Evolutionary conservation across 306 rosid genomes (phyloP), one percentile per base, ranked within the genome.

Genomic region (Cicer chorassanicum): DNA sequence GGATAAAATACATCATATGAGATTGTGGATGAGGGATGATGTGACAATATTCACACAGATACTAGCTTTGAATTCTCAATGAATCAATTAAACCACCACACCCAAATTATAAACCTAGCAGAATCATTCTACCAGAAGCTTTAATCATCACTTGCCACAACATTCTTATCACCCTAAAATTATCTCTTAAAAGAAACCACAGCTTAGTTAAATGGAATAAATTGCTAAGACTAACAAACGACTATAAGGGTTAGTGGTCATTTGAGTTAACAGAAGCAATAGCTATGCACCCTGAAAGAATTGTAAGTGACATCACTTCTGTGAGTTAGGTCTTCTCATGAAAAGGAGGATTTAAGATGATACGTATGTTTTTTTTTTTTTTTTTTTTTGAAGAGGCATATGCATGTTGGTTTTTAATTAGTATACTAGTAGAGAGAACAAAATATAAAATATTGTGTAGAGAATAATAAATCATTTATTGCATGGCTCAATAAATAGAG

Each of bases 81-180:
- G 44, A 57, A 38, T 39, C 36, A 57, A 13, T 38, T 21, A 13
- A 75, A 14, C 63, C 71, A 75, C 44, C 44, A 8, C 34, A 39
- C 65, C 64, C 18, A 38, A 63, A 64, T 50, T 24, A 51, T 65
- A 16, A 64, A 64, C 18, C 44, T 51, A 55, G 12, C 42, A 40
- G 38, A 70, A 40, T 53, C 16, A 39, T 54, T 13, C 21, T 4
- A 74, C 14, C 36, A 44, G 59, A 59, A 73, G 68, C 48, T 48
- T 62, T 46, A 9, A 39, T 61, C 62, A 38, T 19, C 53, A 63
- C 49, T 63, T 13, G 12, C 64, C 54, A 51, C 16, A 39, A 11
- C 36, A 75, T 39, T 6, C 44, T 11, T 50, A 39, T 75, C 57
- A 40, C 54, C 24, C 24, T 18, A 54, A 7, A 74, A 29, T 62